Conservation (phyloP, 1,139 yeast species). For the Debaryomyces singareniensis region DNA sequence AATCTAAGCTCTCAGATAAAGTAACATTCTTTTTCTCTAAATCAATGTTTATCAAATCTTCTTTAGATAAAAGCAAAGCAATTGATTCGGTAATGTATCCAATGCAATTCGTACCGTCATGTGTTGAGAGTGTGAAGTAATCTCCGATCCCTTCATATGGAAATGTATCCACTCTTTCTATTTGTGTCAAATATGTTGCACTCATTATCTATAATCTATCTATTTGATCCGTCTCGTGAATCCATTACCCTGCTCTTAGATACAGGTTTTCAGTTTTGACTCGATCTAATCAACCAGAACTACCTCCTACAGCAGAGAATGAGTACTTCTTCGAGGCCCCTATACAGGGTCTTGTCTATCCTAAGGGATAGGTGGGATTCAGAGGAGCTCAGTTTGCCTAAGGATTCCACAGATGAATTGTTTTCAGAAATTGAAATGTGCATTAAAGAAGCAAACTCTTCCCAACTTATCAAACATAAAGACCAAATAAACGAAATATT, state of each 20-base stretch:
- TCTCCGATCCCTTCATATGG: slow-evolving; percentile 23
- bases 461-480: slow-evolving; percentile 25
- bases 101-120: slow-evolving; percentile 38
- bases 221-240: background rate
- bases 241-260: too few relatives aligned
- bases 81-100: slow-evolving; percentile 50
- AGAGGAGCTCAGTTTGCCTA: background rate
- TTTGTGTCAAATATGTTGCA: slow-evolving; percentile 11
- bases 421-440: slow-evolving; percentile 16
- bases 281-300: too few relatives aligned
- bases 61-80: slow-evolving; percentile 27
- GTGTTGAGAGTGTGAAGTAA: slow-evolving; percentile 40
- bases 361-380: background rate
- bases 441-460: slow-evolving; percentile 34
- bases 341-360: background rate
- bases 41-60: slow-evolving; percentile 30
- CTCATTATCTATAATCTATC: background rate
- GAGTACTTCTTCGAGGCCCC: background rate
- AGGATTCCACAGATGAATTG: slow-evolving; percentile 8
- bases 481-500: slow-evolving; percentile 46
- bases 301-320: too few relatives aligned
- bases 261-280: too few relatives aligned
- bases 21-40: slow-evolving; percentile 21
- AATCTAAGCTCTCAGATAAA: slow-evolving; percentile 30
- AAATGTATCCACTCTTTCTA: slow-evolving; percentile 46